Base-by-base conservation (phyloP, 116 monocot species). In the Trichopus zeylanicus region DNA sequence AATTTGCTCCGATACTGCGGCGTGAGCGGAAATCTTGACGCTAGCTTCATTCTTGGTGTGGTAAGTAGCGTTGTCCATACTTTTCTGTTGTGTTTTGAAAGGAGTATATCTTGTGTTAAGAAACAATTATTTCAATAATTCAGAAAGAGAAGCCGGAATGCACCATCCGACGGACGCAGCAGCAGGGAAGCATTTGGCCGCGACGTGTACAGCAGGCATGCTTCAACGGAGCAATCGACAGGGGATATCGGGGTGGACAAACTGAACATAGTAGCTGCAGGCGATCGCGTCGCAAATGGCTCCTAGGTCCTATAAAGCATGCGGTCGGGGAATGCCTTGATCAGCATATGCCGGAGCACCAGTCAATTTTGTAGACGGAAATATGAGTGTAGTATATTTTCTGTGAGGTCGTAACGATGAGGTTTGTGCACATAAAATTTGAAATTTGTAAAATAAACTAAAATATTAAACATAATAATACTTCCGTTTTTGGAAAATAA, bases 301-400 rank as follows among this genome's bases (percentile, higher is more conserved):
- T 42, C 42, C 8, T 16, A 13, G 13, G 3, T 15, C 4, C 0
- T 18, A 4, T 13, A 42, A 13, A 42, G 42, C 42, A 42, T 16
- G n/a, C 13, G 42, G n/a, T 42, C 42, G n/a, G 42, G 42, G 12
- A 42, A 13, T 42, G 11, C 13, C 28, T 2, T 53, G 3, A 28
- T 53, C 11, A 53, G 10, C 22, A 7, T 0, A 16, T 53, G 27
- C 28, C 28, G 26, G 13, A 2, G 0, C 2, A 0, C 26, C 10
- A 53, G 28, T 28, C 53, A 53, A 23, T 27, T 11, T 0, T 53
- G 53, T 7, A 53, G 28, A 28, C 28, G 53, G 53, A 53, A 27
- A 1, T 23, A 13, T 7, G 53, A 53, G 27, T 53, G 8, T 7
- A 11, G 13, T 13, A 11, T 55, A 71, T 75, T 65, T 59, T 58